Conservation (phyloP, 208 protist genomes). For the Trypanosoma lewisi region DNA sequence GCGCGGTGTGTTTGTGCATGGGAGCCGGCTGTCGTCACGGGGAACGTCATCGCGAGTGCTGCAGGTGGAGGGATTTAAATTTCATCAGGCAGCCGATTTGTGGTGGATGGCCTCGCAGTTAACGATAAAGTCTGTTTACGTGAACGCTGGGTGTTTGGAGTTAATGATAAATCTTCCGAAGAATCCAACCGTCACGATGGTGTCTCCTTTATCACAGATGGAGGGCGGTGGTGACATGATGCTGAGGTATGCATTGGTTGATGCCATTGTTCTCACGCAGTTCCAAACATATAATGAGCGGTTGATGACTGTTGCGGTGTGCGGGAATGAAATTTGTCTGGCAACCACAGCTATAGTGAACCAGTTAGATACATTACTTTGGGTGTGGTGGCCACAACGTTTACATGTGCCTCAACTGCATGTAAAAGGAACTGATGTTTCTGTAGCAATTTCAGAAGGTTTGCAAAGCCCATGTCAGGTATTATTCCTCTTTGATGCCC, state of each 20-base stretch:
- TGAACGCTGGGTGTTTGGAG: slow-evolving; percentile 3
- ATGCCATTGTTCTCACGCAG: slow-evolving; percentile 23
- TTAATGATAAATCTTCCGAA: slow-evolving; percentile 1
- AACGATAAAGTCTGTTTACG: slow-evolving; percentile 56
- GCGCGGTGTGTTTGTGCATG: slow-evolving; percentile 65
- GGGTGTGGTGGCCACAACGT: slow-evolving; percentile 70
- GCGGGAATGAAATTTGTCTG: slow-evolving; percentile 22
- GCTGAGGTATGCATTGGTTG: slow-evolving; percentile 20
- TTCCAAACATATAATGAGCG: slow-evolving; percentile 24
- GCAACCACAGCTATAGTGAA: slow-evolving; percentile 22
- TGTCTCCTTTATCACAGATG: neutral
- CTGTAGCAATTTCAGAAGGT: slow-evolving; percentile 48
- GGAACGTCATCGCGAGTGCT: slow-evolving; percentile 19
- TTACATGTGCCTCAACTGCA: slow-evolving; percentile 40
- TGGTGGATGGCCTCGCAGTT: slow-evolving; percentile 84
- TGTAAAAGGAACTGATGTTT: slow-evolving; percentile 45
- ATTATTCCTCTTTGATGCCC: slow-evolving; percentile 68
- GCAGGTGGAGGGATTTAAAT: slow-evolving; percentile 31
- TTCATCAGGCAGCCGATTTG: slow-evolving; percentile 48
- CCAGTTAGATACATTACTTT: slow-evolving; percentile 43
- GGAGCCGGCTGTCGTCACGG: slow-evolving; percentile 29
- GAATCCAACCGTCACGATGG: neutral
- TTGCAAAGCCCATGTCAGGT: slow-evolving; percentile 19
- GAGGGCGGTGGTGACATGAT: neutral
- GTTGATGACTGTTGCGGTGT: slow-evolving; percentile 18